Conservation (phyloP, 768 basidiomycete species). For the Suillus fuscotomentosus region DNA sequence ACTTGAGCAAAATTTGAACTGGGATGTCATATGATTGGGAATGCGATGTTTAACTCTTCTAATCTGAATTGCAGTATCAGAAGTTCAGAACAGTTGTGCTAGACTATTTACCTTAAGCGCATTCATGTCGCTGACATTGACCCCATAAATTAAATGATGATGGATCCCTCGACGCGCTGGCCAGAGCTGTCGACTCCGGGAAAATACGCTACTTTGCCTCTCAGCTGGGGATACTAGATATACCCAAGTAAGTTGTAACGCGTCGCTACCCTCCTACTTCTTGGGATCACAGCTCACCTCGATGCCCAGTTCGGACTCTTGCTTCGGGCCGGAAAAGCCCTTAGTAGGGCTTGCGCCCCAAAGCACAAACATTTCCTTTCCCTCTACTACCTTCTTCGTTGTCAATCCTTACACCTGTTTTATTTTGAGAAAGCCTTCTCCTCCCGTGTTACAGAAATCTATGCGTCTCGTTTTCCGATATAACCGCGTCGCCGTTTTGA, state of each 20-base stretch:
- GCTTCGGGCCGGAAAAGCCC: not conserved
- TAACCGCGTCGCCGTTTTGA: too few relatives aligned
- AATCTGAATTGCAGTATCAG: not conserved
- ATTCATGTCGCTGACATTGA: not conserved
- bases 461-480: too few relatives aligned
- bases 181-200: slow-evolving; percentile 44
- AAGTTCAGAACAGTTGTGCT: slow-evolving; percentile 39
- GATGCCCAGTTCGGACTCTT: not conserved
- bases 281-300: not conserved
- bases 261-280: not conserved
- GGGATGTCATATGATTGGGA: too few relatives aligned
- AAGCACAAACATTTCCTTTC: too few relatives aligned
- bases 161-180: slow-evolving; percentile 52
- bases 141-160: slow-evolving; percentile 63
- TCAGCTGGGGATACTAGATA: slow-evolving; percentile 64
- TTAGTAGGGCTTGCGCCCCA: too few relatives aligned
- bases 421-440: too few relatives aligned
- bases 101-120: slow-evolving; percentile 1
- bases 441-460: too few relatives aligned
- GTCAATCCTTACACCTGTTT: too few relatives aligned
- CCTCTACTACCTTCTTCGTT: too few relatives aligned
- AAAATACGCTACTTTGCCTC: slow-evolving; percentile 66
- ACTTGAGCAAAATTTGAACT: not conserved
- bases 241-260: too few relatives aligned
- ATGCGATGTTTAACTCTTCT: too few relatives aligned